A percentile compares a stretch with the other conserved stretches of the same genome.
Conservation (phyloP, 371 early-diverging fungal genomes). For the Mortierella sp. region DNA sequence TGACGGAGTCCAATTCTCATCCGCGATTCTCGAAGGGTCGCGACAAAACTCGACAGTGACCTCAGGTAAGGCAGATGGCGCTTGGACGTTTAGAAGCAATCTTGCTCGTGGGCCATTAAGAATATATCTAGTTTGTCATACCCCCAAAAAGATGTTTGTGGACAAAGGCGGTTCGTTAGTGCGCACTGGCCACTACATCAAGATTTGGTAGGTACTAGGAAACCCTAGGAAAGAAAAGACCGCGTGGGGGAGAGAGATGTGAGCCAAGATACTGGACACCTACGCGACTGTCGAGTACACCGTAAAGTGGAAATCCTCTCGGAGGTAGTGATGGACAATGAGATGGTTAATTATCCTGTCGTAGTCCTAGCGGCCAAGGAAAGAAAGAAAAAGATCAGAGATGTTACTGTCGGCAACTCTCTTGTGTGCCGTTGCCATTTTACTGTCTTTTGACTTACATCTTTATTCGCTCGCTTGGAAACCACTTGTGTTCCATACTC, state of each 20-base stretch:
- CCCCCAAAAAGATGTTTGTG: too few species aligned
- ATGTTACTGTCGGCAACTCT: background rate
- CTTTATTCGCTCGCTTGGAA: slow-evolving; percentile 47
- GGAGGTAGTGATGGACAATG: slow-evolving; percentile 58
- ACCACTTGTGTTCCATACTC: slow-evolving; percentile 52
- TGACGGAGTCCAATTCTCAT: background rate
- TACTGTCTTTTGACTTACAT: slow-evolving; percentile 33
- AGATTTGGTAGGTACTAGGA: background rate
- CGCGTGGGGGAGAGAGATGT: too few species aligned
- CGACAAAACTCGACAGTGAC: slow-evolving; percentile 39
- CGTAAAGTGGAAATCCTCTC: slow-evolving; percentile 68
- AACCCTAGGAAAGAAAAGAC: background rate
- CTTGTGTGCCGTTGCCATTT: too few species aligned
- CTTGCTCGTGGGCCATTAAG: slow-evolving; percentile 32
- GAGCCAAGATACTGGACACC: slow-evolving; percentile 8
- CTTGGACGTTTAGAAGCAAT: slow-evolving; percentile 12
- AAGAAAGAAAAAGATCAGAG: too few species aligned
- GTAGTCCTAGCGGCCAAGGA: slow-evolving; percentile 45
- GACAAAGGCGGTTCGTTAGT: too few species aligned
- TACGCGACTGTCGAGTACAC: slow-evolving; percentile 67
- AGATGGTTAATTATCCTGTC: slow-evolving; percentile 66
- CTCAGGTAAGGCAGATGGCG: slow-evolving; percentile 9
- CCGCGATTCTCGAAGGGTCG: slow-evolving; percentile 25
- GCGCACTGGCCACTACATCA: background rate
- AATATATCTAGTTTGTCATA: slow-evolving; percentile 26